Base-by-base conservation (phyloP, 768 basidiomycete genomes). In the Mycena crocata region DNA sequence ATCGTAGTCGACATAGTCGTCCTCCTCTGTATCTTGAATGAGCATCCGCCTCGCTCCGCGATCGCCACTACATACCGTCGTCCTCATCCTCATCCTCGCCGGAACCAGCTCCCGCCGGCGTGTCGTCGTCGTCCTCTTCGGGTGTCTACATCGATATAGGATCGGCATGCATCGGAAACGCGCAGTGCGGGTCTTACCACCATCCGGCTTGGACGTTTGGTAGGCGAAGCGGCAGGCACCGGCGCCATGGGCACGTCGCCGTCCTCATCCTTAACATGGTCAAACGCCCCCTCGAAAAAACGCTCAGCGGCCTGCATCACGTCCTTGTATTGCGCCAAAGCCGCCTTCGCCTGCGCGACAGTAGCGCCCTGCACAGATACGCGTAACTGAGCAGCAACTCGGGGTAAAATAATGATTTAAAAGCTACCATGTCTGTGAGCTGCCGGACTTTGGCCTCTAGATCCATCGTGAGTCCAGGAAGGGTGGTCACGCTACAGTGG, bases 291-390 rank as follows among this genome's bases (percentile, higher is more conserved):
- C 67, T 93, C 90, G 66, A 94, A 93, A 65, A 94, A 89, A 49
- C 85, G 85, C 76, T 95, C 95, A 3, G 95, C 95, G 17, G 96
- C 96, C 74, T 93, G 85, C 93, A 94, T 94, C 37, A 96, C 94
- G 84, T 98, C 95, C 67, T 89, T 93, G 75, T 92, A 87, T 72
- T 90, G 89, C 67, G 84, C 86, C 74, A 98, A 79, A 21, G 96
- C 96, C 32, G 92, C 93, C 71, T 87, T 87, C 42, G 96, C 96
- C 80, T 96, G 93, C 15, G 89, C 87, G 14, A 80, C 76, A 0
- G 92, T 93, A 32, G 94, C 94, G 71, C 96, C 96, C 96, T 96
- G 63, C 40, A 60, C 44, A 60, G 31, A 56, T 32, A 66, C 65
- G 63, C 69, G 56, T 58, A 57, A 58, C 60, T 46, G 39, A 40